A percentile compares a stretch with the other conserved stretches of the same genome.
phyloP scores from a whole-genome alignment of 441 rosid genomes.

The Euphorbia celastroides region DNA sequence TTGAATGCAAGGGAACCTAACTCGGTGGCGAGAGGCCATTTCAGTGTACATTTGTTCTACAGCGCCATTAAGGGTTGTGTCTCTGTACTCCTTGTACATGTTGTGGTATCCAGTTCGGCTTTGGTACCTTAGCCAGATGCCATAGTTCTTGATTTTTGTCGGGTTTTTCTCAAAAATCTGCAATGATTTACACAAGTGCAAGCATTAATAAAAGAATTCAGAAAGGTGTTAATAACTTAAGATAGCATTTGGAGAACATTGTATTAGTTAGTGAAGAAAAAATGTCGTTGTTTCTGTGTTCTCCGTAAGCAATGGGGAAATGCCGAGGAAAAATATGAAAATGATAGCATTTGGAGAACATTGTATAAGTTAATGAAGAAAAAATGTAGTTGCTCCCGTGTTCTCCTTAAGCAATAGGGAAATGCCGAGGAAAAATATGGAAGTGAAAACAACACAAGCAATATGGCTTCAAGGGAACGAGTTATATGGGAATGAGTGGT shows the following conservation, averaged over 20 bases:
- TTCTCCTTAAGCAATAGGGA: conserved; percentile 4
- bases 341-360: too few species aligned
- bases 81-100: conserved; percentile 47
- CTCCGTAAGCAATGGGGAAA: conserved; percentile 4
- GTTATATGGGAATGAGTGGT: conserved; percentile 1
- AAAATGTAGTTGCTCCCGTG: conserved; percentile 19
- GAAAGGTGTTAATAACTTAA: not conserved
- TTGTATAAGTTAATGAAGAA: too few species aligned
- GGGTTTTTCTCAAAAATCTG: conserved; percentile 44
- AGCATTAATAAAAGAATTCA: not conserved
- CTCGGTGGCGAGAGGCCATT: conserved; percentile 51
- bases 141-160: conserved; percentile 39
- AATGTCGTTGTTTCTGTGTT: conserved; percentile 18
- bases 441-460: conserved; percentile 18
- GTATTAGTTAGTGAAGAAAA: not conserved
- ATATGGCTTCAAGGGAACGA: conserved; percentile 25
- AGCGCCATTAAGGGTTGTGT: conserved; percentile 39
- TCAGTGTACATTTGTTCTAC: conserved; percentile 46
- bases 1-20: conserved; percentile 44
- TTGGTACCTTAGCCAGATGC: conserved; percentile 43
- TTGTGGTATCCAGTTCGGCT: conserved; percentile 45
- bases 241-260: too few species aligned
- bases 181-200: not conserved
- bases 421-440: not conserved
- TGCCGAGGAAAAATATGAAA: not conserved